phyloP scores from a whole-genome alignment of 352 stramenopile species.

The Phytophthora fragariae region DNA sequence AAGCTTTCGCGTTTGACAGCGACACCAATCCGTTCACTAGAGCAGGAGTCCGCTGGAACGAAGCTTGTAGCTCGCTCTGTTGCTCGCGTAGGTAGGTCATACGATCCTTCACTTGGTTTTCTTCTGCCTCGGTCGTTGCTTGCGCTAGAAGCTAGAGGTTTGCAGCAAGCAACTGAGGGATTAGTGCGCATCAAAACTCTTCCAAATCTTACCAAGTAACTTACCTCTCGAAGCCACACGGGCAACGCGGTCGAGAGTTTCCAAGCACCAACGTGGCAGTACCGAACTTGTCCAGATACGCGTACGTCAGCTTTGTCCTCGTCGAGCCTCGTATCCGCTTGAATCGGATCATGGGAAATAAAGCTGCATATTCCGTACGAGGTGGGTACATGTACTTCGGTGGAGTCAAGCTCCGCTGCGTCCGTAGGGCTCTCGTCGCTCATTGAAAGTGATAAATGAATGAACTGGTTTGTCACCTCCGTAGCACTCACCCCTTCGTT shows the following conservation, averaged over 20 bases:
- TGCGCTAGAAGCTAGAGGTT: constrained; percentile 26
- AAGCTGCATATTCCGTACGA: constrained; percentile 22
- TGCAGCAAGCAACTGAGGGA: not conserved
- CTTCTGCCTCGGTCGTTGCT: constrained; percentile 26
- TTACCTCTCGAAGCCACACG: constrained; percentile 33
- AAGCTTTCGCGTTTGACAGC: constrained; percentile 23
- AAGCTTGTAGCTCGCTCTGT: constrained; percentile 22
- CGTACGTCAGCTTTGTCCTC: not conserved
- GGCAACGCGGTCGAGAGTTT: constrained; percentile 28
- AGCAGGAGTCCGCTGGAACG: constrained; percentile 26
- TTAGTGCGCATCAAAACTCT: not conserved
- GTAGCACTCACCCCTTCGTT: not conserved
- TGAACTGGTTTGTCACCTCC: constrained; percentile 22
- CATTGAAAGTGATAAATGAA: constrained; percentile 23
- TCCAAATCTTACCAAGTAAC: not conserved
- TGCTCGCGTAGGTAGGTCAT: constrained; percentile 14
- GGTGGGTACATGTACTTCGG: not conserved
- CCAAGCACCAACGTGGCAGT: constrained; percentile 20
- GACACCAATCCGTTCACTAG: constrained; percentile 28
- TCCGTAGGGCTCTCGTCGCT: not conserved
- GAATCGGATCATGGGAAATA: constrained; percentile 23
- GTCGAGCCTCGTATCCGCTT: not conserved
- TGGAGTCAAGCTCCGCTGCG: not conserved
- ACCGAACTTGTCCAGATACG: constrained; percentile 3
- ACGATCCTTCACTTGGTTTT: constrained; percentile 25